Evolutionary conservation across 768 basidiomycete genomes (phyloP), one percentile per base, ranked within the genome.

Genomic region (Candolleomyces aberdarensis): DNA sequence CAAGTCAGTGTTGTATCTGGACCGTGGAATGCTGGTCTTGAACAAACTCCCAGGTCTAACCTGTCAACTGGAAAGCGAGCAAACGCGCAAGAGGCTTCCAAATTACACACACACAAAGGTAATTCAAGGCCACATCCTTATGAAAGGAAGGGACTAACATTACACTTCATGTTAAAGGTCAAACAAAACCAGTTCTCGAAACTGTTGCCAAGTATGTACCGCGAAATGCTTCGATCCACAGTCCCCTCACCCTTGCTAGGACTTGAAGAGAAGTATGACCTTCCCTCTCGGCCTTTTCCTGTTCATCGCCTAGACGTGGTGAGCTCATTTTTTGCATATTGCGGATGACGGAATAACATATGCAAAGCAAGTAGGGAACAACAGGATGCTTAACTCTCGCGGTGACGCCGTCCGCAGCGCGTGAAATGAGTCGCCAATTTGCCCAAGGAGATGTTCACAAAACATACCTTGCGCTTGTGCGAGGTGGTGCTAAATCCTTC

Each of bases 221-320:
- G 3, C 26, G 26, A 26, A 57, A n/a, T 26, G 32, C 2, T 36
- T 44, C 22, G 31, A 13, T 44, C 58, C 29, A n/a, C 29, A 7
- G 20, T 39, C 22, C 2, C 15, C 46, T n/a, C 4, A 26, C 26
- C 3, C 26, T 3, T 26, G 26, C 3, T 46, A 74, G 73, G 70
- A 57, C 69, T 67, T 36, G 64, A 66, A 29, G 40, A 43, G 10
- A 63, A 65, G 55, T 55, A 73, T 57, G 65, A 55, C n/a, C 63
- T 65, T 46, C 61, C 63, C 4, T 40, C 56, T 31, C 57, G 29
- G 15, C 85, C 82, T 7, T 75, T 75, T 57, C 74, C 82, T 6
- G 80, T 89, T 20, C 88, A 90, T 67, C 81, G 88, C 14, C 77
- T 90, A 5, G 88, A 89, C 74, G 87, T 86, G 76, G 88, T 85